Evolutionary conservation across 2,329 filamentous ascomycete species (phyloP), one percentile per base, ranked within the genome.

Genomic region (Phialophora expanda): DNA sequence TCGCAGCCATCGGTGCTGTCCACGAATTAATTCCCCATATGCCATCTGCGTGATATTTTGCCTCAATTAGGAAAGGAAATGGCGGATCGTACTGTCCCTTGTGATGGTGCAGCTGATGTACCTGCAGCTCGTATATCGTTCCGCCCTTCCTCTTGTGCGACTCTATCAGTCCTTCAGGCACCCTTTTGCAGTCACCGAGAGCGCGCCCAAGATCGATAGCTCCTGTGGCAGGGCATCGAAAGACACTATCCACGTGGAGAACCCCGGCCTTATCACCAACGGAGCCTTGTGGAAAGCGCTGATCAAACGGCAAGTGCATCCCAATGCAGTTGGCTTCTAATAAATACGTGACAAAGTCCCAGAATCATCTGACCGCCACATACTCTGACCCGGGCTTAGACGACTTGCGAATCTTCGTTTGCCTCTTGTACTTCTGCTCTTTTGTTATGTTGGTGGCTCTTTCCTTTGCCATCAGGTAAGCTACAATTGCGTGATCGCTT

Each of bases 401-500:
- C 54, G 41, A 14, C 38, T 22, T n/a, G 38, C 17, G n/a, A 28
- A n/a, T 50, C n/a, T 60, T 12, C 41, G 17, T n/a, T 12, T 59
- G 24, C 6, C 22, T 44, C 61, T 44, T 28, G 50, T 41, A 14
- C n/a, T 28, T 64, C 20, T 55, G 34, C 60, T n/a, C n/a, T 38
- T 53, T 34, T 55, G 60, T 44, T 14, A 61, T 28, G 28, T 30
- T 28, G 59, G 59, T 50, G 46, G 54, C 59, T 30, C 64, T 48
- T 62, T 62, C 46, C 48, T 62, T 24, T 55, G 34, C 51, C 46
- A 48, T 59, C 65, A 65, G 66, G 51, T 55, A 55, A 55, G 28
- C 62, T 60, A 51, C 56, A 62, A 68, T 68, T 65, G 66, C 66
- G 66, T 68, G 66, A 68, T 68, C 55, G 22, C 30, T 32, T 61